Percentiles rank a stretch among this genome's conserved stretches.
Evolutionary conservation across 2,329 filamentous ascomycete genomes (phyloP).

Genomic region (Geoglossum cookeanum): DNA sequence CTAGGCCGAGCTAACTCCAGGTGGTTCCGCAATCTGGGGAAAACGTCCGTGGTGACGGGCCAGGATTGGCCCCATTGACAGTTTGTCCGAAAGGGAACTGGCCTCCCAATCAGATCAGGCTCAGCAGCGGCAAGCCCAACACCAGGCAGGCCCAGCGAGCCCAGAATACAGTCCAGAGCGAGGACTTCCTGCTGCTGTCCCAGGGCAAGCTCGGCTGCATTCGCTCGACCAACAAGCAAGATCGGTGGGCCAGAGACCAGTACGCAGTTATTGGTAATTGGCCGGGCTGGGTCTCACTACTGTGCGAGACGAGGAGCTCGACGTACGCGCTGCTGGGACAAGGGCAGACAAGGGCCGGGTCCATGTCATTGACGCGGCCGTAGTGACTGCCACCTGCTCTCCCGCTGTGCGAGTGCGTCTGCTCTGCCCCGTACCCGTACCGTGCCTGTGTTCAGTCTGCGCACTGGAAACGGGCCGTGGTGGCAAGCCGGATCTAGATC

Average conservation of each 20-base stretch:
- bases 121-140: slow-evolving; percentile 1
- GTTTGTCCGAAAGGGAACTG: slow-evolving; percentile 2
- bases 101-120: background rate
- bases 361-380: background rate
- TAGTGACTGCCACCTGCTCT: background rate
- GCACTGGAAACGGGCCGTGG: background rate
- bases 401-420: background rate
- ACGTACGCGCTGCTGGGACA: background rate
- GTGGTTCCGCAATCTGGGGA: slow-evolving; percentile 1
- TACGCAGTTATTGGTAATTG: background rate
- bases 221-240: background rate
- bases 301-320: background rate
- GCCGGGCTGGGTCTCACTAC: background rate
- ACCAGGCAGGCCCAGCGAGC: background rate
- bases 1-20: background rate
- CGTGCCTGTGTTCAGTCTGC: background rate
- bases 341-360: background rate
- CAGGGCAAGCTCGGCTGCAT: background rate
- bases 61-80: slow-evolving; percentile 1
- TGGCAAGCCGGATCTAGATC: background rate
- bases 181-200: background rate
- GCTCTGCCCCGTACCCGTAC: background rate
- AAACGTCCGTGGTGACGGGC: background rate
- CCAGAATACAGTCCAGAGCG: background rate
- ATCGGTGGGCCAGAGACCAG: background rate